Evolutionary conservation across 2,329 filamentous ascomycete species (phyloP).

Genomic region (Calonectria honghensis): DNA sequence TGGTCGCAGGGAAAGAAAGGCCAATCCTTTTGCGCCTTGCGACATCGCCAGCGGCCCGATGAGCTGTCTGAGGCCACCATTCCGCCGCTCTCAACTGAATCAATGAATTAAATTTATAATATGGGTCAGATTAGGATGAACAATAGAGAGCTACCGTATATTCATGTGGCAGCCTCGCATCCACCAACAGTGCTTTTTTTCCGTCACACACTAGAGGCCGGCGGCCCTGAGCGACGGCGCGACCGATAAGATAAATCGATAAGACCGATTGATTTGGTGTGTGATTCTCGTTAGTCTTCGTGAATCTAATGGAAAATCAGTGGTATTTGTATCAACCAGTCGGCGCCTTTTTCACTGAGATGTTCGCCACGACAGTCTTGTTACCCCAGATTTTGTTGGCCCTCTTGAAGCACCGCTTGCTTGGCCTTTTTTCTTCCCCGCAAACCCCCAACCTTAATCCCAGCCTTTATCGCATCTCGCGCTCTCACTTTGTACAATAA

Average conservation of each 20-base stretch:
- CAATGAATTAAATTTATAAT: neutral
- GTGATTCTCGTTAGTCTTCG: slow-evolving; percentile 14
- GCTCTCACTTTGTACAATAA: no score
- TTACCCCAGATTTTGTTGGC: slow-evolving; percentile 5
- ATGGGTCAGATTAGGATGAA: neutral
- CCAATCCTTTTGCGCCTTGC: neutral
- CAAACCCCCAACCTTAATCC: neutral
- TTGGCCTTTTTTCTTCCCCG: neutral
- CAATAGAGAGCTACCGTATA: neutral
- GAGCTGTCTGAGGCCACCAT: neutral
- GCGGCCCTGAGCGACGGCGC: slow-evolving; percentile 15
- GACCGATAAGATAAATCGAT: slow-evolving; percentile 8
- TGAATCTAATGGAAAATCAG: neutral
- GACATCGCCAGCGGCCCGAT: neutral
- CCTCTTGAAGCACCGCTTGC: neutral
- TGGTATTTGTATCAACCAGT: neutral
- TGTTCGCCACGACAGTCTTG: neutral
- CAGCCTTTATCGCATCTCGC: neutral
- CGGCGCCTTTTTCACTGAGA: neutral
- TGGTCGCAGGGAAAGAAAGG: neutral
- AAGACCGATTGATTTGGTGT: slow-evolving; percentile 4
- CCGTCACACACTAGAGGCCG: neutral
- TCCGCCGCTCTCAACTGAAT: no score
- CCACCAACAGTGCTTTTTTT: neutral
- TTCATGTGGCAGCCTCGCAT: neutral